These are phyloP conservation scores for Populus alba DNA, from an alignment of 345 rosid genomes.

Conservation along the genomic window DNA sequence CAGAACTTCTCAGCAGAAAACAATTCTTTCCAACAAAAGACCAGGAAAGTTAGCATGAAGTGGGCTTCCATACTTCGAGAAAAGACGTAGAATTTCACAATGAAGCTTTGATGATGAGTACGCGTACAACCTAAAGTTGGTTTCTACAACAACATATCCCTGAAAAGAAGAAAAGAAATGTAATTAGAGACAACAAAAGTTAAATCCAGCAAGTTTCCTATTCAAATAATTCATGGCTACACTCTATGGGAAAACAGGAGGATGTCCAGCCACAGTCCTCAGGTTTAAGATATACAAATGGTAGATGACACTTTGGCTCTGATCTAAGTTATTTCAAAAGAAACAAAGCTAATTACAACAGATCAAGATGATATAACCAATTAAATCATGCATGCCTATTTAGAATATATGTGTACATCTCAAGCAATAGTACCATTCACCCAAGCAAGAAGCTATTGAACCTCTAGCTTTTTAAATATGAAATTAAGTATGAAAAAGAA, in stretches of 20 bases:
- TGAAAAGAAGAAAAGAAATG: conserved; percentile 27
- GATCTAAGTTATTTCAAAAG: not conserved
- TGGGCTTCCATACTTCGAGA: conserved; percentile 57
- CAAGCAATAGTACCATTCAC: too few species aligned
- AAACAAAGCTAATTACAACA: not conserved
- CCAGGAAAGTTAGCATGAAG: not conserved
- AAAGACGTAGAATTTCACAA: conserved; percentile 83
- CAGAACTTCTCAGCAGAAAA: not conserved
- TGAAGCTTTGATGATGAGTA: conserved; percentile 95
- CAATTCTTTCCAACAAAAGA: not conserved
- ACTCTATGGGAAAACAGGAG: not conserved
- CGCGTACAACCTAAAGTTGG: conserved; percentile 87
- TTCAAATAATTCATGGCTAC: not conserved
- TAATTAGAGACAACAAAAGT: not conserved
- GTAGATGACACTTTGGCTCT: not conserved
- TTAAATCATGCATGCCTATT: too few species aligned
- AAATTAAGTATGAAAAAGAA: not conserved
- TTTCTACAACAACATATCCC: conserved; percentile 95
- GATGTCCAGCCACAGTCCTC: not conserved
- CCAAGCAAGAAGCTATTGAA: too few species aligned
- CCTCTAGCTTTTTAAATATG: too few species aligned
- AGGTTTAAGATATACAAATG: not conserved
- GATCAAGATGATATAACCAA: too few species aligned
- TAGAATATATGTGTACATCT: too few species aligned
- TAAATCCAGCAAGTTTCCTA: not conserved